phyloP scores from a whole-genome alignment of 805 yeast genomes.

The Metschnikowia kofuensis region DNA sequence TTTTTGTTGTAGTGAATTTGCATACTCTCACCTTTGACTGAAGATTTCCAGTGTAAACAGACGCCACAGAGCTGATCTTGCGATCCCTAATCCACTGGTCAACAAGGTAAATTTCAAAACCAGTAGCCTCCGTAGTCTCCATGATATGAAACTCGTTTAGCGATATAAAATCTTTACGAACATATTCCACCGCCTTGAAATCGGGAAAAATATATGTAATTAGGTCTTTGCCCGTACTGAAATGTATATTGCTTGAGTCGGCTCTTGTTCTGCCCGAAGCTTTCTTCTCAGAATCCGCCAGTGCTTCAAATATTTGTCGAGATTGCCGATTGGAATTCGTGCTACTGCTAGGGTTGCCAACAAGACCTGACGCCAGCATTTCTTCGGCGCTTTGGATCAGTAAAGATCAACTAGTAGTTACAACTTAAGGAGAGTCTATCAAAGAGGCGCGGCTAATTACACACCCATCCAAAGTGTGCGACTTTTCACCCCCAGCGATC shows the following conservation, averaged over 20 bases:
- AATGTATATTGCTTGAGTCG: neutral
- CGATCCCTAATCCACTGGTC: slow-evolving; percentile 93
- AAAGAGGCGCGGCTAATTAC: too few species aligned
- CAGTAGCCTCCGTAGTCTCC: slow-evolving; percentile 51
- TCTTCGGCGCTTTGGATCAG: neutral
- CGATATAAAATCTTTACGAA: slow-evolving; percentile 38
- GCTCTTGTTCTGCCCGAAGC: neutral
- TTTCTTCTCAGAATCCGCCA: neutral
- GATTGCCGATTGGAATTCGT: neutral
- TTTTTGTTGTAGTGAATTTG: slow-evolving; percentile 53
- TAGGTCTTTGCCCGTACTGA: slow-evolving; percentile 14
- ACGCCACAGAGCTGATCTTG: slow-evolving; percentile 60
- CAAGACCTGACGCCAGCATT: slow-evolving; percentile 4
- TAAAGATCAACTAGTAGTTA: too few species aligned
- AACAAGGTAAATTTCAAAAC: slow-evolving; percentile 87
- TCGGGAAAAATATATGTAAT: slow-evolving; percentile 54
- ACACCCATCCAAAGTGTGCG: too few species aligned
- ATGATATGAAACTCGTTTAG: slow-evolving; percentile 37
- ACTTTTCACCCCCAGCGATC: too few species aligned
- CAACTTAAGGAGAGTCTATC: too few species aligned
- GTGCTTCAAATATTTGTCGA: neutral
- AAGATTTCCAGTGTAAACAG: slow-evolving; percentile 82
- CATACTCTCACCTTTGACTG: slow-evolving; percentile 59
- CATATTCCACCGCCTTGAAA: slow-evolving; percentile 48
- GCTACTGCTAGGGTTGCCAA: neutral